Evolutionary conservation across 768 basidiomycete genomes (phyloP), one percentile per base, ranked within the genome.

Genomic region (Lactarius psammicola): DNA sequence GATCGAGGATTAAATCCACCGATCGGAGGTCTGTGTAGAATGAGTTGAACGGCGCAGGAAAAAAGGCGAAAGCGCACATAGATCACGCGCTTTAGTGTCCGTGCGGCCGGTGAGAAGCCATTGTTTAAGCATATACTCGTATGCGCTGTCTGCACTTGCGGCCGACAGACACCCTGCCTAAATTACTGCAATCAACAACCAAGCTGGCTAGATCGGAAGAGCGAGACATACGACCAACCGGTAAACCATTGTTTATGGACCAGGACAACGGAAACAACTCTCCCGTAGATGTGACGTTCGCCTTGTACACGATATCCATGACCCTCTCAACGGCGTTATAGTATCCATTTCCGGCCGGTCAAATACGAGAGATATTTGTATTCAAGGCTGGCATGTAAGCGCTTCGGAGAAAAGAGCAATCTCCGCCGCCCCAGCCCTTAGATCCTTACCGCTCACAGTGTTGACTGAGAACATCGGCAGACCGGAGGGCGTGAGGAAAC

Each of bases 341-440:
- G 71, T 89, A 88, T 46, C 79, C 79, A 44, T 80, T 78, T 60
- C n/a, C 89, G 86, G 1, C 90, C 90, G 0, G 92, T 95, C 15
- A 90, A 75, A 69, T 92, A 87, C 1, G 90, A 89, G 4, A 98
- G 83, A 70, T 95, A 95, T 67, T 88, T 84, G 75, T 94, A 92
- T 75, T 97, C 95, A 64, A 98, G n/a, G 75, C 72, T 95, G 93
- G 65, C 91, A 80, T 59, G 85, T 93, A 7, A 86, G 88, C 26
- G 91, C 86, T 75, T 97, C 95, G 0, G 95, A 69, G 68, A 75
- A 20, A 89, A 75, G 11, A 15, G 53, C 55, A n/a, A 1, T 56
- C 38, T 1, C n/a, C n/a, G n/a, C 80, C 81, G 17, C 79, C 72
- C 59, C 77, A 76, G 40, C 72, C 69, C 1, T 3, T 1, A 26